Base-by-base conservation (phyloP, 164 flowering plant species). In the Kalanchoe fedtschenkoi region DNA sequence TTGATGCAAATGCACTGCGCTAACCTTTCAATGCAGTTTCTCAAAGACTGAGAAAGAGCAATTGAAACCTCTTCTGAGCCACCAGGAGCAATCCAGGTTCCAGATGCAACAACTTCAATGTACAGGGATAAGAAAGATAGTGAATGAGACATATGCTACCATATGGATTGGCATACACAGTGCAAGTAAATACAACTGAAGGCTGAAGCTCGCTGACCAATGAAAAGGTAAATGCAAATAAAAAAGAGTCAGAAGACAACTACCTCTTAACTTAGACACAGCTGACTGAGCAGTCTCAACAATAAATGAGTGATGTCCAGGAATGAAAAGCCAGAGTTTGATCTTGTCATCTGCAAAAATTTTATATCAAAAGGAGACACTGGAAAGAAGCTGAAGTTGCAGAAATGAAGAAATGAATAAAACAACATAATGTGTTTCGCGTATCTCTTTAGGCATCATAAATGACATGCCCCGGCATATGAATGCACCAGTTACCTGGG, bases 291-390 rank as follows among this genome's bases (percentile, higher is more conserved):
- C 99, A 66, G 75, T 65, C 64, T 88, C 99, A 70, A 62, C 67
- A 69, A 89, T 73, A 67, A 92, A 72, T 57, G 85, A 79, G 71
- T 86, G 87, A 33, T 79, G 84, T 19, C 99, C 99, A 56, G 92
- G 97, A 57, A 90, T 83, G 69, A 93, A 90, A 68, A 93, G 92
- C 99, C 99, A 93, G 54, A 93, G 97, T 77, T 93, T 93, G 63
- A 93, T 86, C 71, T 88, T 93, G 74, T 93, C 97, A 81, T 93
- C 99, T 93, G 14, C 29, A 24, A 1, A 34, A 10, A 35, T 63
- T 10, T 10, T 32, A 38, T 60, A 37, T 43, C 63, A 68, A 19
- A 41, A 56, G 0, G 24, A 65, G 32, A 47, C 1, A 47, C 26
- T 15, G 19, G 58, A 43, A 24, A 11, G 16, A 60, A 11, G 19